Percentiles rank a stretch among this genome's conserved stretches.
Evolutionary conservation across 768 basidiomycete genomes (phyloP).

Genomic region (Hericium alpestre): DNA sequence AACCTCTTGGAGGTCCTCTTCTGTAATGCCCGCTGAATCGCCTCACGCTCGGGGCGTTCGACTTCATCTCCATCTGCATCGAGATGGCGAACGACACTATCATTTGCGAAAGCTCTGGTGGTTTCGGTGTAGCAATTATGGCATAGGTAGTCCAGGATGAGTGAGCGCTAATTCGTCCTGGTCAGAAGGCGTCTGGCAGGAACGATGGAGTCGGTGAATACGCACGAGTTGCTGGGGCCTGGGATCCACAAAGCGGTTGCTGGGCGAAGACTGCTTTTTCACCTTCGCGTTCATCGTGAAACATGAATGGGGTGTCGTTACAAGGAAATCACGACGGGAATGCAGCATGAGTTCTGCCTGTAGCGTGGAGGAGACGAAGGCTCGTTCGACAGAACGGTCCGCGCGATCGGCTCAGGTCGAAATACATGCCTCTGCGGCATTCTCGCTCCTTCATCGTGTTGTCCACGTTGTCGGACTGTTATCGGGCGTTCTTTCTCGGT

Average conservation of each 20-base stretch:
- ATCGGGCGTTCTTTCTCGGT: too few species aligned
- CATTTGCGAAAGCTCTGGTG: constrained; percentile 54
- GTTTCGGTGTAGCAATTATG: constrained; percentile 67
- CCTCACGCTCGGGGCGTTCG: constrained; percentile 17
- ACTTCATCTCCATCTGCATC: constrained; percentile 67
- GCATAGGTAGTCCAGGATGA: constrained; percentile 70
- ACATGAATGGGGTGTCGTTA: not conserved
- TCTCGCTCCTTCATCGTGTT: not conserved
- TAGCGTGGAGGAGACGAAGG: too few species aligned
- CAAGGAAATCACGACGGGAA: too few species aligned
- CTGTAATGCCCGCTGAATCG: constrained; percentile 12
- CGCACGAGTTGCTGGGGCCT: constrained; percentile 6
- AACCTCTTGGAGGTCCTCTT: constrained; percentile 7
- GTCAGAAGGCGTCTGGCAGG: constrained; percentile 6
- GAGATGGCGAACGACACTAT: constrained; percentile 50
- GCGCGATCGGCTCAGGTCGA: not conserved
- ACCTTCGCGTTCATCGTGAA: not conserved
- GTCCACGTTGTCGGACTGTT: too few species aligned
- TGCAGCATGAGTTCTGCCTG: too few species aligned
- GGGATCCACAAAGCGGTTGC: not conserved
- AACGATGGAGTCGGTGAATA: not conserved
- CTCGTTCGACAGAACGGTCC: too few species aligned
- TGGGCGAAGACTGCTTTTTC: not conserved
- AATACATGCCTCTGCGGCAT: not conserved
- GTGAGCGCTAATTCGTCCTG: constrained; percentile 36